Base-by-base conservation (phyloP, 192 early-diverging fungal species). In the Entomortierella parvispora region DNA sequence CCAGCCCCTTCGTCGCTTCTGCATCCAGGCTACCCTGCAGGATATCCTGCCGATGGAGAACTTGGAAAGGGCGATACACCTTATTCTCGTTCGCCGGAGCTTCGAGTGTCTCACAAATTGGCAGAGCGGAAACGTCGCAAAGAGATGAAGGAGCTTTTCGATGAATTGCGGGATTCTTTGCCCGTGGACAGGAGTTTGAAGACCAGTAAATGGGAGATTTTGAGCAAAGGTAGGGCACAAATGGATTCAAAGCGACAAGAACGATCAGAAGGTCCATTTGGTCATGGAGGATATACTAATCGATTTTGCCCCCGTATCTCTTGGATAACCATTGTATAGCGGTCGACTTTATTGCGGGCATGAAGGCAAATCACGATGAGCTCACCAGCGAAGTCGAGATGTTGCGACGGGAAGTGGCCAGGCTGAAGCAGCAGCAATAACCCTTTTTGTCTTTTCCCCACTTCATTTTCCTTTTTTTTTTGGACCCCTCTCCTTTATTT, bases 101-200 rank as follows among this genome's bases (percentile, higher is more conserved):
- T 96, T 34, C 85, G 94, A 42, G 86, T 95, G 28, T 89, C 88
- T 53, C 94, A 96, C 74, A 96, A 96, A 61, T 75, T 96, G 23
- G 94, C 94, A 18, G 94, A 96, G 59, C 82, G 94, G 47, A 94
- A 94, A 60, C 87, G 94, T 18, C 86, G 94, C 33, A 93, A 90
- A 67, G 94, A 96, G 65, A 95, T 96, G 92, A 96, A 96, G 65
- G 91, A 93, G 44, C 83, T 96, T 29, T 96, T 96, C 87, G 94
- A 96, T 80, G 90, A 92, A 53, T 83, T 96, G 15, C 85, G 92
- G 31, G 92, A 90, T 50, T 81, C 88, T 33, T 82, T 96, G 61
- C 94, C 94, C 7, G 84, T 93, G 10, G 93, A 95, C 71, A 89
- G 89, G 49, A 90, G 87, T 43, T 79, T 92, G 29, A 93, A 94